phyloP scores from a whole-genome alignment of 2,329 filamentous ascomycete species.

The Trichocomaceae sp. region DNA sequence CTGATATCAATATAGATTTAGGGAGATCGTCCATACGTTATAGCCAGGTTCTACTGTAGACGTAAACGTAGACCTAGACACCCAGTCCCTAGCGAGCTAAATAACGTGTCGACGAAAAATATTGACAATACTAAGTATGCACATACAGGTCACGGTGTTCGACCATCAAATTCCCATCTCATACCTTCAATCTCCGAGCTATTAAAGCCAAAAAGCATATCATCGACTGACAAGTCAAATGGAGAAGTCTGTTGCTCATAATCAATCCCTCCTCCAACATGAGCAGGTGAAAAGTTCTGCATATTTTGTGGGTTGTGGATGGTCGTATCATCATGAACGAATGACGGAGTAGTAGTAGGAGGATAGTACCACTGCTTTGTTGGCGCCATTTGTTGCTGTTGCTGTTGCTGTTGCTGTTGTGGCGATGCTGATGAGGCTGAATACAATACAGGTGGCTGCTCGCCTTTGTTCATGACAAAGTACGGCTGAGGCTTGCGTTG shows the following conservation, averaged over 20 bases:
- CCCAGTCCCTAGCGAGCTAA: no score
- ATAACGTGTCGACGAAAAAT: no score
- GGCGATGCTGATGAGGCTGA: not conserved
- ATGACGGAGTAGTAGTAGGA: not conserved
- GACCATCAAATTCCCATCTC: conserved; percentile 7
- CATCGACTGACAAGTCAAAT: conserved; percentile 18
- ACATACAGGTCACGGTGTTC: not conserved
- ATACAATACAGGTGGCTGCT: not conserved
- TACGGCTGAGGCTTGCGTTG: conserved; percentile 3
- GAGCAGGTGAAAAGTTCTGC: not conserved
- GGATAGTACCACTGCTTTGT: not conserved
- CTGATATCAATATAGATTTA: no score
- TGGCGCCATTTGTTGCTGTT: not conserved
- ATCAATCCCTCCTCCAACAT: not conserved
- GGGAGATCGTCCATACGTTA: no score
- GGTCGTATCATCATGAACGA: not conserved
- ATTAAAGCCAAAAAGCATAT: conserved; percentile 31
- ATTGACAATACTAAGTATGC: not conserved
- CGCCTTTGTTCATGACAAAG: not conserved
- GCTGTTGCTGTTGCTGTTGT: no score
- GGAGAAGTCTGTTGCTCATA: conserved; percentile 1
- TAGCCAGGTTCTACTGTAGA: no score
- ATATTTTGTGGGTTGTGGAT: not conserved
- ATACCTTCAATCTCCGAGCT: conserved; percentile 18
- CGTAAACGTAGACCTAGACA: no score